Evolutionary conservation across 1,284 basidiomycete genomes (phyloP), one percentile per base, ranked within the genome.

Genomic region (Leucoagaricus sp.): DNA sequence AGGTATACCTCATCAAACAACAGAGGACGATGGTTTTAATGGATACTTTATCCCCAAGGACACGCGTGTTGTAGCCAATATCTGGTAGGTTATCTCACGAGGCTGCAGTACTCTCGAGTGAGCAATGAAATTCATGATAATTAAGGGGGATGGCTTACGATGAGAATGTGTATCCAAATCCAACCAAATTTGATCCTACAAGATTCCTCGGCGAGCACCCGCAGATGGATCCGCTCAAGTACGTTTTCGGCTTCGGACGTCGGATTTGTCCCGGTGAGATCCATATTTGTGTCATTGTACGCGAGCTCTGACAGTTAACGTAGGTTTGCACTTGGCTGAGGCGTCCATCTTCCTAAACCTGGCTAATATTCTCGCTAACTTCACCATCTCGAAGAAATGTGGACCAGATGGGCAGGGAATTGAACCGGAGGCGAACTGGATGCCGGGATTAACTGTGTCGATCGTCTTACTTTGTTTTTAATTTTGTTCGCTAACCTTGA

Each of bases 71-170:
- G 36, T 65, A 15, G 60, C 62, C 3, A 70, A 70, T 41, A 61
- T 67, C 17, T 70, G 68, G 67, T 67, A 56, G 4, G 59, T 49
- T 40, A 15, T 41, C 17, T 28, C 17, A 23, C 21, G 19, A 38
- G 36, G n/a, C n/a, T n/a, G n/a, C n/a, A n/a, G n/a, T n/a, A n/a
- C n/a, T n/a, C 36, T 9, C 15, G 36, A 38, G 12, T 33, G 36
- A 4, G 12, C 13, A 5, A 31, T 13, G n/a, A 15, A 23, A 17
- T 29, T 41, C 23, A 6, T 31, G n/a, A 25, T 38, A n/a, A n/a
- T 10, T 15, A 36, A 76, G 75, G 76, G 76, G 69, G 9, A 75
- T 79, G 59, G 67, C 70, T 4, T 75, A 71, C 49, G 74, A 79
- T 57, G 67, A 71, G 33, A 66, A 67, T 17, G 64, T 65, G 2